These are phyloP conservation scores for Xylariaceae sp. DNA, from an alignment of 2,329 filamentous ascomycete species.

Conservation along the genomic window DNA sequence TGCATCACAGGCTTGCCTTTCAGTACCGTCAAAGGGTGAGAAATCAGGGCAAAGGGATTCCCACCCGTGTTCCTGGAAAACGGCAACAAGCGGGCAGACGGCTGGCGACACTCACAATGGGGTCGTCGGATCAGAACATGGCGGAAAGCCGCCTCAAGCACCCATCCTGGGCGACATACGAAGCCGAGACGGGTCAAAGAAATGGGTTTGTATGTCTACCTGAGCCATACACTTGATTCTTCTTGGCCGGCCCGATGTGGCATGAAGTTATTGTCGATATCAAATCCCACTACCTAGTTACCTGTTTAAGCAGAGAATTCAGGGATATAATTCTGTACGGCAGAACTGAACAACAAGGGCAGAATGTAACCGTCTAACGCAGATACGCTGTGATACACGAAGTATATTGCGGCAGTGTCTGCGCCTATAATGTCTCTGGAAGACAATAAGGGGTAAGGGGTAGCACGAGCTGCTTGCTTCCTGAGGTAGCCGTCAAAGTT, in stretches of 20 bases:
- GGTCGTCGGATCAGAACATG: constrained; percentile 24
- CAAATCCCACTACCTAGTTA: too few species aligned
- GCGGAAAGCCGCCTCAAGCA: constrained; percentile 25
- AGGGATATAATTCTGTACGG: constrained; percentile 3
- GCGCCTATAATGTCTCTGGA: constrained; percentile 3
- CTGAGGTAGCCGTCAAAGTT: constrained; percentile 3
- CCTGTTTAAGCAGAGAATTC: background rate
- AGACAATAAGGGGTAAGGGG: constrained; percentile 5
- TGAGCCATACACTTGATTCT: too few species aligned
- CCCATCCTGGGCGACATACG: constrained; percentile 1
- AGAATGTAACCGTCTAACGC: constrained; percentile 11
- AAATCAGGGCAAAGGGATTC: background rate
- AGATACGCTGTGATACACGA: constrained; percentile 23
- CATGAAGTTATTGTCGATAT: too few species aligned
- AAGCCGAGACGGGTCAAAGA: constrained; percentile 9
- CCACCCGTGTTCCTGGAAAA: background rate
- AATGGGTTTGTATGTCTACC: constrained; percentile 14
- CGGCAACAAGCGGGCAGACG: constrained; percentile 4
- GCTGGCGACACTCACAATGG: constrained; percentile 8
- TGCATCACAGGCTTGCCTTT: too few species aligned
- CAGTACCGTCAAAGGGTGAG: too few species aligned
- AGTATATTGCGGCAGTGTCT: constrained; percentile 4
- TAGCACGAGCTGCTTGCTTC: constrained; percentile 23
- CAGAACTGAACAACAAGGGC: constrained; percentile 8
- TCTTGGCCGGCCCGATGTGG: too few species aligned